Base-by-base conservation (phyloP, 352 stramenopile genomes). In the Lagenidium giganteum region DNA sequence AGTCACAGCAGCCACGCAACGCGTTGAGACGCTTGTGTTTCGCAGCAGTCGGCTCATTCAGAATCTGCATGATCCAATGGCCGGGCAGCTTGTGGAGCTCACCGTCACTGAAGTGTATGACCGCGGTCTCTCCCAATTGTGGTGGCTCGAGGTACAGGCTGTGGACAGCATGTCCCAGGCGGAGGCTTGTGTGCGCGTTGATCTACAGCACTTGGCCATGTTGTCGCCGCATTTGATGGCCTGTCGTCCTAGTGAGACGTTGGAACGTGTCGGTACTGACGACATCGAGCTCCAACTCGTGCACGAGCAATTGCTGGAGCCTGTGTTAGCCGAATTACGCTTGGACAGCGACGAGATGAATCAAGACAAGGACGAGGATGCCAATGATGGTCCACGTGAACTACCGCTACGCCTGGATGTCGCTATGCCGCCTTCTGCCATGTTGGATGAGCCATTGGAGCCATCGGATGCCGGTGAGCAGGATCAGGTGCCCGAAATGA, bases 61-160 rank as follows among this genome's bases (percentile, higher is more conserved):
- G 12, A 24, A 28, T 12, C 3, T 24, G 13, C 29, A 37, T 5
- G 43, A 44, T 5, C 4, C 18, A 3, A 34, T 64, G 8, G n/a
- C n/a, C n/a, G n/a, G n/a, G n/a, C n/a, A n/a, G n/a, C 50, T 66
- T 0, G 31, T 28, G 2, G 65, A 69, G 11, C 12, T 77, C 9
- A 45, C 42, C 3, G 54, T 78, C 21, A 63, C 51, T 22, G 70
- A 79, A 47, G 58, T 70, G 5, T 77, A 65, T 20, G 33, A 48
- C 24, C 45, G 45, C 11, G 51, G 54, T 2, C 62, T 57, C 3
- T 68, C 61, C 1, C 49, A 72, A n/a, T 17, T 63, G 7, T 80
- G 70, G 64, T 83, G 64, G 64, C 25, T 83, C 1, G 58, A 77
- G 38, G 37, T 80, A 21, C 47, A 41, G 24, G 64, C 57, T 16